These are phyloP conservation scores for Paracoccidioides lutzii DNA, from an alignment of 2,329 filamentous ascomycete species.

Conservation along the genomic window DNA sequence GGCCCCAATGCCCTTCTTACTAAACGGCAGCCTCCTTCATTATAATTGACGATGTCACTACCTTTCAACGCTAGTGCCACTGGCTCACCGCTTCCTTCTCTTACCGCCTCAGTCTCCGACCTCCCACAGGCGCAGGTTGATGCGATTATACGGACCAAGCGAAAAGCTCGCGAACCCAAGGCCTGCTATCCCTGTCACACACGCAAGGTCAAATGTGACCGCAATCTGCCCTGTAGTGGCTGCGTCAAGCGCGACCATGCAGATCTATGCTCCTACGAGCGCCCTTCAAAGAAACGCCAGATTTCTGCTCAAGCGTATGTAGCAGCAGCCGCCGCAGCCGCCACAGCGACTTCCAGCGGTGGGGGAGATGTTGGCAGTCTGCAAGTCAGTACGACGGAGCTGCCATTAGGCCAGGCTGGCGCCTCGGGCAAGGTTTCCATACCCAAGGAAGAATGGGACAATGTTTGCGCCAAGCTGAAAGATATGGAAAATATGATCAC, in stretches of 20 bases:
- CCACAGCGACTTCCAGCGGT: not conserved
- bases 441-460: conserved; percentile 33
- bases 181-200: conserved; percentile 35
- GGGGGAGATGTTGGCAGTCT: not conserved
- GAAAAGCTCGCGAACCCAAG: conserved; percentile 36
- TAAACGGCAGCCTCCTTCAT: not conserved
- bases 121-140: conserved; percentile 35
- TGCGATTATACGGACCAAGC: conserved; percentile 35
- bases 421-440: conserved; percentile 21
- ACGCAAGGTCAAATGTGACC: conserved; percentile 38
- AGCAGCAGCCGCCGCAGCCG: conserved; percentile 11
- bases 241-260: conserved; percentile 39
- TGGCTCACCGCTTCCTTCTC: conserved; percentile 7
- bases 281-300: conserved; percentile 34
- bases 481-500: conserved; percentile 33
- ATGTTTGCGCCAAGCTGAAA: conserved; percentile 28
- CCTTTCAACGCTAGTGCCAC: conserved; percentile 2
- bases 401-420: not conserved
- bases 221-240: conserved; percentile 36
- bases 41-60: not conserved
- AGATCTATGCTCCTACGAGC: conserved; percentile 37
- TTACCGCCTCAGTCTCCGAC: conserved; percentile 24
- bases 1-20: not conserved
- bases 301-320: conserved; percentile 16
- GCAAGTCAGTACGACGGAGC: not conserved